Percentiles rank a stretch among this genome's conserved stretches.
These are phyloP conservation scores for Rhodomyrtus psidioides DNA, from an alignment of 441 rosid species.

Conservation along the genomic window DNA sequence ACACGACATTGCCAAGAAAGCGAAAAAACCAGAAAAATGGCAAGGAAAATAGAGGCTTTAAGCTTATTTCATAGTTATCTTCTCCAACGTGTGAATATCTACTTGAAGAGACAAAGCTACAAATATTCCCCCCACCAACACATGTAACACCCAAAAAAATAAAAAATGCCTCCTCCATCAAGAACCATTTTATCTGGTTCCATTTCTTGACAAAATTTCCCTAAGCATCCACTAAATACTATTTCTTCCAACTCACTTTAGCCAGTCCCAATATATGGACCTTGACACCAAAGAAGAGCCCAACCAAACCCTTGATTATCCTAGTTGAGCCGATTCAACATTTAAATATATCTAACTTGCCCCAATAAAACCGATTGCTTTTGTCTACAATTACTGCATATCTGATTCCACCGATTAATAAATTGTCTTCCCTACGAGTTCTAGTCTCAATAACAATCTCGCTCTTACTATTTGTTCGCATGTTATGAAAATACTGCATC, in stretches of 20 bases:
- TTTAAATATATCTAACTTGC: neutral
- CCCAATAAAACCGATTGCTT: neutral
- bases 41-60: neutral
- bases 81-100: neutral
- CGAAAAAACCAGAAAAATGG: neutral
- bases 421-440: neutral
- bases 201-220: neutral
- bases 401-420: neutral
- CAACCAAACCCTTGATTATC: neutral
- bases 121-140: neutral
- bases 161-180: neutral
- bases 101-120: neutral
- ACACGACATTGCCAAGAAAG: neutral
- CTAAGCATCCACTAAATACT: neutral
- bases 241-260: neutral
- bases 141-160: neutral
- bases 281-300: neutral
- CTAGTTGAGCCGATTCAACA: neutral
- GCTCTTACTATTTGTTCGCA: neutral
- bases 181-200: neutral
- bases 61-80: neutral
- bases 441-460: neutral
- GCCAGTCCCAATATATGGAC: neutral
- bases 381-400: neutral
- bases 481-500: too few species aligned